Conservation (phyloP, 129 eudicot genomes). For the Silybum marianum region DNA sequence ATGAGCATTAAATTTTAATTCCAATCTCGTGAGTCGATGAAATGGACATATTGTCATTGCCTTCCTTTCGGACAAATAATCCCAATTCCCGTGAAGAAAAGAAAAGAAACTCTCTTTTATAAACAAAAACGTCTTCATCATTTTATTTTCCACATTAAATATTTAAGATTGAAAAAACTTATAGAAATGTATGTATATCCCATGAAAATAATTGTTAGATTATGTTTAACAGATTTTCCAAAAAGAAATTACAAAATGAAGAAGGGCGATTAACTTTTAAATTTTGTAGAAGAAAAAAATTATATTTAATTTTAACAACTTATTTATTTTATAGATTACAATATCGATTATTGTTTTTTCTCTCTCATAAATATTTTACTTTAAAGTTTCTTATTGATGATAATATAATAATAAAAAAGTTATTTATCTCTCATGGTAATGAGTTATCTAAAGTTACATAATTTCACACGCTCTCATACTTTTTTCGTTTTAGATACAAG, state of each 20-base stretch:
- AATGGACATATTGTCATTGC: constrained; percentile 25
- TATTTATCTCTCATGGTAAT: neutral
- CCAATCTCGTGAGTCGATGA: constrained; percentile 31
- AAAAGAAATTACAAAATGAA: too few relatives aligned
- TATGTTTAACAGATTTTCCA: too few relatives aligned
- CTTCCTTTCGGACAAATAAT: constrained; percentile 22
- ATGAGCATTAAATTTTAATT: constrained; percentile 7
- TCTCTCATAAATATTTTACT: too few relatives aligned
- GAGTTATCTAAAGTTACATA: too few relatives aligned
- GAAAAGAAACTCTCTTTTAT: neutral
- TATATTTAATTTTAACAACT: too few relatives aligned
- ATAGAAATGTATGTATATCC: neutral
- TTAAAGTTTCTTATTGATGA: too few relatives aligned
- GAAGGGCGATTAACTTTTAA: too few relatives aligned
- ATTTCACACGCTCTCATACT: neutral
- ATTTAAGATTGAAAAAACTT: neutral
- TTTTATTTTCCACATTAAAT: neutral
- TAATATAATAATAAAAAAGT: too few relatives aligned
- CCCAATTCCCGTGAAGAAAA: constrained; percentile 29
- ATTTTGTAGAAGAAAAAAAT: too few relatives aligned
- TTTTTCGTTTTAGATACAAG: too few relatives aligned
- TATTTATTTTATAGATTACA: too few relatives aligned
- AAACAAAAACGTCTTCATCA: constrained; percentile 27
- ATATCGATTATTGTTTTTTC: too few relatives aligned
- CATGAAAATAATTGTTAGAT: neutral